Base-by-base conservation (phyloP, 1,139 yeast species). In the Saccharomyces hybrid region DNA sequence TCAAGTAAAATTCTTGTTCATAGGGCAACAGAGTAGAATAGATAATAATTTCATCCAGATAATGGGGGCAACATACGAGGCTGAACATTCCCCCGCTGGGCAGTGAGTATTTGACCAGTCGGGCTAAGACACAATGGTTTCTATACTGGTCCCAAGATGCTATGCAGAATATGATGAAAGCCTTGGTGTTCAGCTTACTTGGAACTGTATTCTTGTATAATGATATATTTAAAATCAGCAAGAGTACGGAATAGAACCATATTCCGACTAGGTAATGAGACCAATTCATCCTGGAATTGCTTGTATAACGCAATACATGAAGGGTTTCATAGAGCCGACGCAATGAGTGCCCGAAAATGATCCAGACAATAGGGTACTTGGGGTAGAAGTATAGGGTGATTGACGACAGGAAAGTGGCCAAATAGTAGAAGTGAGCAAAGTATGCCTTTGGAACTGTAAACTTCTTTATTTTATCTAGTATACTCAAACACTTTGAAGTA, bases 211-310 rank as follows among this genome's bases (percentile, higher is more conserved):
- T 58, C 28, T 57, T 52, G 46, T 62, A 53, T 46, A 65, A 58
- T 48, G 63, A 54, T 2, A 69, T 57, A 42, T 59, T 74, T 54
- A 54, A 70, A 61, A 61, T 74, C 56, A 70, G 52, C 59, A 71
- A 76, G 23, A 78, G 63, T 0, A 71, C 63, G 0, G 78, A 54
- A 63, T 91, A 91, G 66, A 86, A 90, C 58, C 76, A 72, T 5
- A 87, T 49, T 0, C 97, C 98, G 14, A 81, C 88, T 1, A 84
- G 48, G 64, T 88, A 91, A 69, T 91, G 97, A 2, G 84, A 74
- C 30, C 88, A 58, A 66, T 90, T 88, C 75, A 91, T 90, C 54
- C 78, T 75, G 0, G 95, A 77, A 0, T 67, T 63, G 13, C 73
- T 60, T n/a, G 78, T 73, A 61, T 78, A 79, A 32, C 74, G 78